Base-by-base conservation (phyloP, 768 basidiomycete genomes). In the Scleroderma citrinum region DNA sequence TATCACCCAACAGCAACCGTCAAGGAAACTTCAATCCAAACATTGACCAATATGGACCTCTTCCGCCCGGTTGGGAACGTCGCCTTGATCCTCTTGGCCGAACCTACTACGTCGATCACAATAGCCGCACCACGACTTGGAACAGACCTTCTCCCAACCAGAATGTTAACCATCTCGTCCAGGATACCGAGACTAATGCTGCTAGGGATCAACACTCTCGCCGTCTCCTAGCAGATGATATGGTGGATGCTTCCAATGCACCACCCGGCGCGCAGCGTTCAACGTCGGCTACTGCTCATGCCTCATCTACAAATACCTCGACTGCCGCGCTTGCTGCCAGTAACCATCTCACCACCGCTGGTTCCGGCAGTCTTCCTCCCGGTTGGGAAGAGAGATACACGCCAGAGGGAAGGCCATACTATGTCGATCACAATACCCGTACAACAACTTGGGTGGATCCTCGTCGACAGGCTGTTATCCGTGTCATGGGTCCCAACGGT, bases 371-470 rank as follows among this genome's bases (percentile, higher is more conserved):
- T 47, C 75, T 99, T 17, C 96, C 96, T 2, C 88, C 94, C 51
- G 96, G 96, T 2, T 99, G 96, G 96, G 96, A 99, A 65, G 96
- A 98, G 71, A 82, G 96, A 32, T 95, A 94, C 70, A 99, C 96
- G 3, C 93, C 94, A 0, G 96, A 99, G 71, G 96, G 96, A 17
- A 82, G 96, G 35, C 92, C 96, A 2, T 99, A 99, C 71, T 99
- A 96, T 67, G 96, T 99, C 44, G 96, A 99, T 66, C 96, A 99
- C 72, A 99, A 99, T 64, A 98, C 95, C 11, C 83, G 96, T 42
- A 98, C 96, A 17, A 98, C 96, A 29, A 99, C 96, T n/a, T 99
- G 96, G 96, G 94, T 98, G 20, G 96, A 99, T 65, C 96, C 96
- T 34, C 87, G 96, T 44, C 83, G 96, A 40, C 96, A 98, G 71